Conservation (phyloP, 257 asterid species). For the Ocimum tenuiflorum region DNA sequence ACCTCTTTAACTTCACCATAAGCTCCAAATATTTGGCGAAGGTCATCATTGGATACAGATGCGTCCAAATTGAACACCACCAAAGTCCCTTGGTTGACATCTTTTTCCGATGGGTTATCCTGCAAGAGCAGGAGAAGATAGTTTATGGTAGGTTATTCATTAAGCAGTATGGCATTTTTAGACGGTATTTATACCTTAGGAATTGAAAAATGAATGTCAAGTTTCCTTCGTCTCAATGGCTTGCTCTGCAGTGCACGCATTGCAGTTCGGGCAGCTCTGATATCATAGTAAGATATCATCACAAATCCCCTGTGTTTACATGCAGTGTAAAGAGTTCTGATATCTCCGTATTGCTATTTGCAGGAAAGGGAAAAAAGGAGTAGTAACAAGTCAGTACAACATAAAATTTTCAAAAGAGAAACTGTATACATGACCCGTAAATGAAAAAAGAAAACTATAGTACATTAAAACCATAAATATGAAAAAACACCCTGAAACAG, state of each 20-base stretch:
- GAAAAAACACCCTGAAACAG: not conserved
- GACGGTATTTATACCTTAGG: slow-evolving; percentile 45
- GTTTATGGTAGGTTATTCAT: not conserved
- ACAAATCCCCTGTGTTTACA: slow-evolving; percentile 98
- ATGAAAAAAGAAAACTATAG: not conserved
- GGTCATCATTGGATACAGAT: slow-evolving; percentile 82
- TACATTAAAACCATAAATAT: not conserved
- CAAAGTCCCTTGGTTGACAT: slow-evolving; percentile 89
- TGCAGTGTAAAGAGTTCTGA: slow-evolving; percentile 86
- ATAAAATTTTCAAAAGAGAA: not conserved
- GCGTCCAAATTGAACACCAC: slow-evolving; percentile 94
- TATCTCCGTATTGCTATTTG: slow-evolving; percentile 83
- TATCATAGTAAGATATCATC: slow-evolving; percentile 97
- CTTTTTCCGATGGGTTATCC: slow-evolving; percentile 98
- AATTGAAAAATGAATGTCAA: slow-evolving; percentile 78
- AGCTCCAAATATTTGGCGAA: slow-evolving; percentile 84
- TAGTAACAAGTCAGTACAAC: slow-evolving; percentile 5
- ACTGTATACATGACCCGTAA: not conserved
- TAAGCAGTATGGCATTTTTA: not conserved
- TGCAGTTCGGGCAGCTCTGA: slow-evolving; percentile 92
- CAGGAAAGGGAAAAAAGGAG: not conserved
- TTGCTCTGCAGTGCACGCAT: slow-evolving; percentile 74
- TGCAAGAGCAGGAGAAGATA: slow-evolving; percentile 15
- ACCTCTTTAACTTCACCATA: slow-evolving; percentile 99
- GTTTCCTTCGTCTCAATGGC: slow-evolving; percentile 64